Conservation (phyloP, 2,329 filamentous ascomycete species). For the Bipolaris bicolor region DNA sequence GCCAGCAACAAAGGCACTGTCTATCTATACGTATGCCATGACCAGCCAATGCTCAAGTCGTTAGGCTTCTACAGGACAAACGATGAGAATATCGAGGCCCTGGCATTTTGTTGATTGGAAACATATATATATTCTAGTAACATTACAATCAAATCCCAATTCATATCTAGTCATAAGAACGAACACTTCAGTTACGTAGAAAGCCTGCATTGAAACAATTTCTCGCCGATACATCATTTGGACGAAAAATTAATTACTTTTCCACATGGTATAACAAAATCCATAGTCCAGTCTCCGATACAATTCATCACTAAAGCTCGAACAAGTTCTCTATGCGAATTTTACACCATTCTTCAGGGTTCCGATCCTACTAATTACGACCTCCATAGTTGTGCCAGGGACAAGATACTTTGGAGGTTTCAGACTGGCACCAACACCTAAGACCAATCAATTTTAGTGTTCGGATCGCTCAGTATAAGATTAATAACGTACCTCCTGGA, state of each 20-base stretch:
- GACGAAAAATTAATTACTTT: background rate
- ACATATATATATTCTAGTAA: background rate
- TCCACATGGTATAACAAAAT: background rate
- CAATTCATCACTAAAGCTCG: background rate
- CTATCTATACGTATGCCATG: slow-evolving; percentile 62
- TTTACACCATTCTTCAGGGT: slow-evolving; percentile 22
- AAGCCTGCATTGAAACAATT: background rate
- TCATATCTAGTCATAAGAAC: background rate
- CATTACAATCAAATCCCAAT: no score
- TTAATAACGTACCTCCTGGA: no score
- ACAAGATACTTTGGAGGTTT: no score
- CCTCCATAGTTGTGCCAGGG: background rate
- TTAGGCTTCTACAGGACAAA: slow-evolving; percentile 58
- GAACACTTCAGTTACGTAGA: background rate
- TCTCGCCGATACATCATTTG: background rate
- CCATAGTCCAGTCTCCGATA: background rate
- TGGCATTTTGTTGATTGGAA: slow-evolving; percentile 34
- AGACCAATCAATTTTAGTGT: no score
- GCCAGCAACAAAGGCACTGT: slow-evolving; percentile 45
- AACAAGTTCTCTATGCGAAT: background rate
- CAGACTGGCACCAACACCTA: no score
- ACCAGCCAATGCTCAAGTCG: slow-evolving; percentile 60
- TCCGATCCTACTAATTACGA: slow-evolving; percentile 25
- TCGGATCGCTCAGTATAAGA: no score
- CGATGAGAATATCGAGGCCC: slow-evolving; percentile 50